Evolutionary conservation across 1,284 basidiomycete species (phyloP).

Genomic region (Heliocybe sulcata): DNA sequence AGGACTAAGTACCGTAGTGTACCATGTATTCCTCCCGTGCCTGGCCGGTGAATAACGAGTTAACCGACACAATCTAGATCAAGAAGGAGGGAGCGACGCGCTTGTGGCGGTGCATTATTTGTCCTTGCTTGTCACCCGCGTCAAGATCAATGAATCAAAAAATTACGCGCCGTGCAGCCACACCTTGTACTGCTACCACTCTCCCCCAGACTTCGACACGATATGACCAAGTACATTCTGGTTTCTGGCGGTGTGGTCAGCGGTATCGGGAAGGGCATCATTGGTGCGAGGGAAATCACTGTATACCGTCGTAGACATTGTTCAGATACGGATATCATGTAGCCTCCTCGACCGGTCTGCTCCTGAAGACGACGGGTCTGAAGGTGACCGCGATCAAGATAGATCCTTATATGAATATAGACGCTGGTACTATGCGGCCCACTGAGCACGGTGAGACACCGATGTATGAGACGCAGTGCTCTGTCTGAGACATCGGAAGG

Average conservation of each 20-base stretch:
- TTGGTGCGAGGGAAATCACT: slow-evolving; percentile 45
- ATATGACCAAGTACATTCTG: slow-evolving; percentile 85
- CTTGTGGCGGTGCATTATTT: neutral
- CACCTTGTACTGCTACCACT: neutral
- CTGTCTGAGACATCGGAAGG: slow-evolving; percentile 40
- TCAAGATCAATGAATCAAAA: neutral
- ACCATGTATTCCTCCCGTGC: neutral
- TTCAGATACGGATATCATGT: slow-evolving; percentile 15
- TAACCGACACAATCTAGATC: neutral
- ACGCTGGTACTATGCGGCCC: slow-evolving; percentile 98
- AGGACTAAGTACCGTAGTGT: neutral
- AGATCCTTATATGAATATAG: slow-evolving; percentile 99
- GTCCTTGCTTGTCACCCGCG: neutral
- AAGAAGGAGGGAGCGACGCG: neutral
- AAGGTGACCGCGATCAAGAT: slow-evolving; percentile 99
- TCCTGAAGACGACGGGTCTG: slow-evolving; percentile 92
- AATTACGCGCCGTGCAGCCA: neutral
- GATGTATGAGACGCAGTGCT: neutral
- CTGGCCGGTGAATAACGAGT: neutral
- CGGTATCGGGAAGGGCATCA: slow-evolving; percentile 92
- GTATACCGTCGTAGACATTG: slow-evolving; percentile 8
- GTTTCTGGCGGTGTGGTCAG: slow-evolving; percentile 91
- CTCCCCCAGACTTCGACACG: neutral
- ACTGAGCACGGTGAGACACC: slow-evolving; percentile 85
- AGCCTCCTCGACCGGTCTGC: slow-evolving; percentile 96